These are phyloP conservation scores for Pythium biforme DNA, from an alignment of 352 stramenopile genomes.

Conservation along the genomic window DNA sequence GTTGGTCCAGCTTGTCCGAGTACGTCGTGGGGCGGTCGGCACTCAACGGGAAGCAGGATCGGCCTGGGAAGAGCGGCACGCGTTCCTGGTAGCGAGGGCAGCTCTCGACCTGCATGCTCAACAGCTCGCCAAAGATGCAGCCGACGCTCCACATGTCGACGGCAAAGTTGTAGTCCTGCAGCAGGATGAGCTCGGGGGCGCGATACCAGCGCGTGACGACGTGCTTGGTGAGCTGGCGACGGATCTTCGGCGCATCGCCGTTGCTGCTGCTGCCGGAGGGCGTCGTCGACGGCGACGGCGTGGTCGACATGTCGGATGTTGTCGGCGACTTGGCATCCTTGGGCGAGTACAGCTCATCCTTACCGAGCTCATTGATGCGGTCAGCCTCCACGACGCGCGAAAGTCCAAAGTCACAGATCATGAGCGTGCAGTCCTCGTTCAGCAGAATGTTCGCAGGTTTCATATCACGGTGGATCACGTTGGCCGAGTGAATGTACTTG, in stretches of 20 bases:
- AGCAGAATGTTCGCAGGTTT: slow-evolving; percentile 89
- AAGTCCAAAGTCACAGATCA: slow-evolving; percentile 86
- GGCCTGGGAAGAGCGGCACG: slow-evolving; percentile 78
- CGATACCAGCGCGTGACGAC: slow-evolving; percentile 99
- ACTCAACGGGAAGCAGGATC: slow-evolving; percentile 85
- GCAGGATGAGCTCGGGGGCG: slow-evolving; percentile 95
- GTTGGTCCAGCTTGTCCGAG: slow-evolving; percentile 89
- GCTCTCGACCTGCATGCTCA: slow-evolving; percentile 89
- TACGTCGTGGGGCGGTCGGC: slow-evolving; percentile 81
- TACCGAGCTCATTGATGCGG: slow-evolving; percentile 70
- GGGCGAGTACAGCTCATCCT: slow-evolving; percentile 69
- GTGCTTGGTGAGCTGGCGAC: slow-evolving; percentile 96
- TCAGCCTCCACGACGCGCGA: slow-evolving; percentile 81
- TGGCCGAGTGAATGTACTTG: slow-evolving; percentile 95
- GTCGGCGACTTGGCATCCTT: slow-evolving; percentile 80
- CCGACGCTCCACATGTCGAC: slow-evolving; percentile 99
- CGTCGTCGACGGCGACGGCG: slow-evolving; percentile 66
- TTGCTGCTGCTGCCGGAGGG: slow-evolving; percentile 54
- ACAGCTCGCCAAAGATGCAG: slow-evolving; percentile 90
- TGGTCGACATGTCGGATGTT: slow-evolving; percentile 61
- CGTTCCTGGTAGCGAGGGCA: slow-evolving; percentile 84
- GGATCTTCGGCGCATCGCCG: slow-evolving; percentile 62
- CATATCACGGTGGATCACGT: slow-evolving; percentile 89
- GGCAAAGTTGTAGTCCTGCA: slow-evolving; percentile 94
- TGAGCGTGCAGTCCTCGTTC: slow-evolving; percentile 86